Conservation (phyloP, 2,329 filamentous ascomycete genomes). For the Alternaria atra region DNA sequence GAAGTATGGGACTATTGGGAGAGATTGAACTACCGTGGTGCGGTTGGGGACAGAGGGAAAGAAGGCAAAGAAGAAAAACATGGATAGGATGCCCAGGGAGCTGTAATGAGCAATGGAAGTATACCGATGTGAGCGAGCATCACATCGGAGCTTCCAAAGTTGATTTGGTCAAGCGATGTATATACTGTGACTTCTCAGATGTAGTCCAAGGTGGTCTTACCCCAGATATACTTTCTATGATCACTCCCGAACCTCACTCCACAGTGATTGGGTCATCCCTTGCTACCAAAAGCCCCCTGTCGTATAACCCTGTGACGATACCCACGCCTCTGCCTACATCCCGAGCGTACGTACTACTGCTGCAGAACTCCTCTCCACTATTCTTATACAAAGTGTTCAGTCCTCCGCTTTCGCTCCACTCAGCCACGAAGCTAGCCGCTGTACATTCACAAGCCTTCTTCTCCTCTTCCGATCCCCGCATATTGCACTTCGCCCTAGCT, state of each 20-base stretch:
- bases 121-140: neutral
- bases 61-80: neutral
- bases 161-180: neutral
- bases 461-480: slow-evolving; percentile 25
- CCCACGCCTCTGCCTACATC: slow-evolving; percentile 49
- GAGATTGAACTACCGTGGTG: neutral
- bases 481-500: slow-evolving; percentile 29
- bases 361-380: slow-evolving; percentile 46
- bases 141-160: neutral
- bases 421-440: slow-evolving; percentile 49
- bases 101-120: neutral
- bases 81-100: neutral
- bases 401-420: slow-evolving; percentile 51
- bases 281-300: slow-evolving; percentile 52
- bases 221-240: neutral
- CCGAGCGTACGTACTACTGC: slow-evolving; percentile 49
- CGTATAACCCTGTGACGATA: slow-evolving; percentile 54
- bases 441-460: slow-evolving; percentile 36
- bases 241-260: neutral
- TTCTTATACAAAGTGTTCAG: slow-evolving; percentile 48
- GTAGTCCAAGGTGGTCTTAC: neutral
- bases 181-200: neutral
- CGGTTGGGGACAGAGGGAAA: neutral
- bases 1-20: neutral
- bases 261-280: slow-evolving; percentile 20